Percentiles rank a stretch among this genome's conserved stretches.
Conservation (phyloP, 2,329 filamentous ascomycete genomes). For the Claviceps monticola region DNA sequence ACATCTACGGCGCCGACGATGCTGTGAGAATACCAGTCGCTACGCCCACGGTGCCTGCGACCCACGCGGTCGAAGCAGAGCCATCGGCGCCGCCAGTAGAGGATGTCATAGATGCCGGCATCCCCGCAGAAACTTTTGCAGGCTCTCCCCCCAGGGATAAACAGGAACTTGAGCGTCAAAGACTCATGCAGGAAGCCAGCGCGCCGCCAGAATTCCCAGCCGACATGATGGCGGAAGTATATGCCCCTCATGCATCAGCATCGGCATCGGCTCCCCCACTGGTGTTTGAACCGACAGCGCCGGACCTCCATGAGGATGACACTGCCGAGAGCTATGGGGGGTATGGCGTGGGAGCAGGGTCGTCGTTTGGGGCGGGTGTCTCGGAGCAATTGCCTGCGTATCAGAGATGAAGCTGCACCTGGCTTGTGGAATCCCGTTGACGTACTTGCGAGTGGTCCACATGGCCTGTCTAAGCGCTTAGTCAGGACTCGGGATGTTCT, state of each 20-base stretch:
- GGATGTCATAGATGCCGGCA: constrained; percentile 24
- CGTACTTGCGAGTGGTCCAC: no score
- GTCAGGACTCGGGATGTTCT: neutral
- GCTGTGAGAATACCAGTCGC: constrained; percentile 14
- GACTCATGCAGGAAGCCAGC: constrained; percentile 50
- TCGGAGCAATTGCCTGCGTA: constrained; percentile 26
- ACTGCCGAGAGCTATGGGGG: constrained; percentile 27
- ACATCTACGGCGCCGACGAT: constrained; percentile 36
- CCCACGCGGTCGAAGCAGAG: constrained; percentile 10
- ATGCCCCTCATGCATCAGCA: neutral
- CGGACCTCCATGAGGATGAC: constrained; percentile 37
- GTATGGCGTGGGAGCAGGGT: constrained; percentile 14
- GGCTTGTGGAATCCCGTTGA: neutral
- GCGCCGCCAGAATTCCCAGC: constrained; percentile 45
- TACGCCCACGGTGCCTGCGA: constrained; percentile 6
- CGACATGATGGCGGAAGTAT: constrained; percentile 27
- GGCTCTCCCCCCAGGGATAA: constrained; percentile 45
- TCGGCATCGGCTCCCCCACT: constrained; percentile 6
- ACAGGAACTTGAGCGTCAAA: constrained; percentile 56
- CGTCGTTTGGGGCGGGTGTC: constrained; percentile 10
- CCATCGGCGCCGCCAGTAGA: constrained; percentile 31
- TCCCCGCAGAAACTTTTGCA: constrained; percentile 16
- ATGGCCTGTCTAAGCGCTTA: no score
- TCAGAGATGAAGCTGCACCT: constrained; percentile 17
- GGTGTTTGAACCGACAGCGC: constrained; percentile 36